Evolutionary conservation across 345 rosid species (phyloP), one percentile per base, ranked within the genome.

Genomic region (Brassica incana): DNA sequence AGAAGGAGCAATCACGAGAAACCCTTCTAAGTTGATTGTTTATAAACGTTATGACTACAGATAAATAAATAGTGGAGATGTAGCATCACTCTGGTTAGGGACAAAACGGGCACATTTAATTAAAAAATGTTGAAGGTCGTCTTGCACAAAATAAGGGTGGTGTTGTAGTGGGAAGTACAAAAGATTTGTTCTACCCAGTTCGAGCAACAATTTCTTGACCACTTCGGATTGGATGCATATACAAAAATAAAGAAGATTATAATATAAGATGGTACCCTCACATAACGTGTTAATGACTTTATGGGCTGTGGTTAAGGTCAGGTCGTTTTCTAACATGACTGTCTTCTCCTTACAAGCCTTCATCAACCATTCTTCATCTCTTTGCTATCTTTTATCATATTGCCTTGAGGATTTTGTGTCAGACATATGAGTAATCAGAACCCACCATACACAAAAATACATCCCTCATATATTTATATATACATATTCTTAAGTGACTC

Each of bases 291-390:
- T 77, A 59, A 72, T 61, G 78, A 82, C 84, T 82, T 82, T 77
- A 82, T 77, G 70, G 67, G 73, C 48, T 69, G 81, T 77, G 76
- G 61, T 77, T 77, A 76, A 76, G 77, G 83, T 81, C 80, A 81
- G 69, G 83, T 81, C 80, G 83, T 81, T 81, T 71, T 81, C 83
- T 76, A 65, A 76, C 80, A 81, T 66, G 83, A 76, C 83, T 81
- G 83, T 81, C 80, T 76, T 76, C 77, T 80, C 79, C 79, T 80
- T 75, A 69, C 83, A 75, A 80, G 50, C 73, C 18, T 76, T 76
- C 83, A 69, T 77, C 80, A 35, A 70, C 73, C 78, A 72, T 78
- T 58, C 65, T 76, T 83, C 84, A 59, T 78, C 71, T 75, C 77
- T 65, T 78, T 80, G 62, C 74, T 56, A 78, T 76, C 82, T 84